phyloP scores from a whole-genome alignment of 768 basidiomycete species.

The Termitomyces titanicus region DNA sequence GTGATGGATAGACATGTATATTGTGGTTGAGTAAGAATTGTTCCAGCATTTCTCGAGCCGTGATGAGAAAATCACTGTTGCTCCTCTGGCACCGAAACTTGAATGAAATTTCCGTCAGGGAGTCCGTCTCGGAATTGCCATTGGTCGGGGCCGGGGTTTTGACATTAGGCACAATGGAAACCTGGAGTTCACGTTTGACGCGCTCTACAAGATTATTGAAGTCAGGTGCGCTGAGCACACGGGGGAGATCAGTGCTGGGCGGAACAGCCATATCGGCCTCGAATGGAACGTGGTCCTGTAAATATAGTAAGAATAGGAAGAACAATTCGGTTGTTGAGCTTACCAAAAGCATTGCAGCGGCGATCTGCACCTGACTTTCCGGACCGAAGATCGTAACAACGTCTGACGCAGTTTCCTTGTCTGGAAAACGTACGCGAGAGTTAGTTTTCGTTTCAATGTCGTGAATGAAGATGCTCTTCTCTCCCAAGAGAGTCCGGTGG shows the following conservation, averaged over 20 bases:
- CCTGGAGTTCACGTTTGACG: constrained; percentile 91
- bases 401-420: constrained; percentile 92
- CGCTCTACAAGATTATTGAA: constrained; percentile 85
- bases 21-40: constrained; percentile 85
- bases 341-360: constrained; percentile 92
- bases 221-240: constrained; percentile 73
- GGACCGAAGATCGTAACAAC: constrained; percentile 96
- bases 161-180: constrained; percentile 81
- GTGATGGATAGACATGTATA: constrained; percentile 77
- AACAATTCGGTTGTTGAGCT: constrained; percentile 20
- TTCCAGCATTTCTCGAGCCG: constrained; percentile 90
- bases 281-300: constrained; percentile 91
- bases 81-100: constrained; percentile 95
- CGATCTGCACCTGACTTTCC: constrained; percentile 95
- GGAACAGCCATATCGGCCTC: constrained; percentile 94
- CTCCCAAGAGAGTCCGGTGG: constrained; percentile 91
- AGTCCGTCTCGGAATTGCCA: constrained; percentile 46
- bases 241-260: constrained; percentile 73
- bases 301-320: constrained; percentile 8
- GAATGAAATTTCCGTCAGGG: constrained; percentile 80
- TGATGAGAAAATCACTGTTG: constrained; percentile 89
- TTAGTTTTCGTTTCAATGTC: constrained; percentile 98
- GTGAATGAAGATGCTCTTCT: constrained; percentile 95
- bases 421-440: constrained; percentile 87
- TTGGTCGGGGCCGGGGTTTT: constrained; percentile 47